phyloP scores from a whole-genome alignment of 352 stramenopile species.

The Globisporangium irregulare region DNA sequence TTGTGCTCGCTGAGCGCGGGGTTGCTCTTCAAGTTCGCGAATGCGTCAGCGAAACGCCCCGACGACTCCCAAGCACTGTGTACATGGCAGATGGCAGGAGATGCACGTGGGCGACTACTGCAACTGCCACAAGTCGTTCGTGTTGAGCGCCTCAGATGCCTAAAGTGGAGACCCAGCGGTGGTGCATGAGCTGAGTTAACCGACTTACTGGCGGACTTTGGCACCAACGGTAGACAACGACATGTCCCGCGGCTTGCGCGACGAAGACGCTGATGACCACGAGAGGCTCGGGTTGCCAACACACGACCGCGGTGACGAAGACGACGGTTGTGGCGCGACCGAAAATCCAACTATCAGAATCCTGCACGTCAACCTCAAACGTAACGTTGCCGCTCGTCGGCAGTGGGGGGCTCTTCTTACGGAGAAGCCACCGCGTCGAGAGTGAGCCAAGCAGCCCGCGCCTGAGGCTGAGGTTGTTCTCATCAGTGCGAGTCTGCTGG shows the following conservation, averaged over 20 bases:
- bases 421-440: background rate
- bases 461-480: background rate
- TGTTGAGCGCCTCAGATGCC: background rate
- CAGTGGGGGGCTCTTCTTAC: background rate
- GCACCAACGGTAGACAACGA: background rate
- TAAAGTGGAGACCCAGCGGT: background rate
- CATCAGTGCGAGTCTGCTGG: background rate
- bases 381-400: background rate
- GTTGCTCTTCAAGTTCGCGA: background rate
- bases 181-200: background rate
- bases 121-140: background rate
- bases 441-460: background rate
- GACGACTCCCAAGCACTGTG: background rate
- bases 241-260: background rate
- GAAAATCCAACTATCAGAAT: background rate
- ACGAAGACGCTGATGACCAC: slow-evolving; percentile 1
- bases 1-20: background rate
- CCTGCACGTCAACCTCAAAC: background rate
- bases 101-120: background rate
- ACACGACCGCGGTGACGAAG: background rate
- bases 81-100: background rate
- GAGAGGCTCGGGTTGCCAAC: background rate
- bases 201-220: background rate
- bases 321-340: background rate
- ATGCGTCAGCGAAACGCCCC: background rate